A percentile compares a stretch with the other conserved stretches of the same genome.
Evolutionary conservation across 345 rosid genomes (phyloP).

Genomic region (Isatis tinctoria): DNA sequence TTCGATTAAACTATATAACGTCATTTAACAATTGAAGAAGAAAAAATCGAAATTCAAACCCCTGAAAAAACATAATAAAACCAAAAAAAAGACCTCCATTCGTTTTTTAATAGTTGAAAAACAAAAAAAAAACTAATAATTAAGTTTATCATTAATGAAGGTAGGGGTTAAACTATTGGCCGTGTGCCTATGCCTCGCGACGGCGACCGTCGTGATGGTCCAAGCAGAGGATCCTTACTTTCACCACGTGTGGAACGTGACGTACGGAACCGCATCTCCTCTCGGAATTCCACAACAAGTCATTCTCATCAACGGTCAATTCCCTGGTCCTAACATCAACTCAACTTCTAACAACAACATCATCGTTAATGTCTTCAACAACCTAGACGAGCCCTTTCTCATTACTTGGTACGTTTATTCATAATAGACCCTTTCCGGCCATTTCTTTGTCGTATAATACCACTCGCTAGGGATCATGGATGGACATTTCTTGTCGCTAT

Average conservation of each 20-base stretch:
- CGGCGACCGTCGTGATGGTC: conserved; percentile 27
- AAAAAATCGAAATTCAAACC: background rate
- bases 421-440: background rate
- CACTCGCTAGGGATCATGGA: background rate
- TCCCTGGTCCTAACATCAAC: conserved; percentile 78
- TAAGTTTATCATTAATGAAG: conserved; percentile 17
- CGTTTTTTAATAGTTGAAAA: background rate
- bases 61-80: background rate
- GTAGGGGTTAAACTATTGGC: conserved; percentile 29
- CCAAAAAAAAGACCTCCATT: background rate
- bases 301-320: conserved; percentile 66
- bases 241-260: conserved; percentile 67
- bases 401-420: conserved; percentile 49
- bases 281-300: conserved; percentile 69
- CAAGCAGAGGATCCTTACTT: conserved; percentile 68
- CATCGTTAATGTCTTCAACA: conserved; percentile 65
- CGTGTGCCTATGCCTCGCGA: conserved; percentile 33
- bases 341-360: conserved; percentile 70
- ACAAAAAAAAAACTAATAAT: background rate
- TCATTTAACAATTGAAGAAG: conserved; percentile 4
- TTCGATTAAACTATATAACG: conserved; percentile 20
- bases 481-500: background rate
- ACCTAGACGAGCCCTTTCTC: conserved; percentile 72
- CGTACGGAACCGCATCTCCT: conserved; percentile 73
- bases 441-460: background rate